These are phyloP conservation scores for Rubia peregrina DNA, from an alignment of 305 asterid genomes.

Conservation along the genomic window DNA sequence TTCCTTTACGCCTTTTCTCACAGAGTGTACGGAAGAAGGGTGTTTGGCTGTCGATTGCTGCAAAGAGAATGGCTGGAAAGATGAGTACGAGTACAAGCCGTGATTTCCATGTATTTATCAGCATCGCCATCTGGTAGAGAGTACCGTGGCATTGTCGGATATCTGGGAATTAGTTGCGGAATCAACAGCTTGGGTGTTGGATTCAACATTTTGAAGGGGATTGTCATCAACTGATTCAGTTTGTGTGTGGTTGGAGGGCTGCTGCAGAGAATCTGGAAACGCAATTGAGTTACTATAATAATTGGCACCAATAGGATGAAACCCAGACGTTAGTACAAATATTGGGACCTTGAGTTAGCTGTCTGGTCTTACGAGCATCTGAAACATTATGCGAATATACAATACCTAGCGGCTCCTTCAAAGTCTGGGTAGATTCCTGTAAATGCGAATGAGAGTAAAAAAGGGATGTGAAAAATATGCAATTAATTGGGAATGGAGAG, in stretches of 20 bases:
- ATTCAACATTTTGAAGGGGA: constrained; percentile 27
- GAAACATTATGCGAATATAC: constrained; percentile 37
- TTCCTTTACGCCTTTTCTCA: constrained; percentile 33
- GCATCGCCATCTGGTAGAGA: neutral
- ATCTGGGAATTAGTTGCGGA: constrained; percentile 22
- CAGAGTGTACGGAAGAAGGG: constrained; percentile 31
- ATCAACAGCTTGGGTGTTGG: constrained; percentile 16
- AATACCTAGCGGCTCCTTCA: constrained; percentile 59
- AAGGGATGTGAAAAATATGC: constrained; percentile 12
- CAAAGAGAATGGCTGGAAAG: constrained; percentile 2
- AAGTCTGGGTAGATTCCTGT: constrained; percentile 51
- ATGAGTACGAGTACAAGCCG: neutral
- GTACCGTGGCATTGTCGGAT: constrained; percentile 32
- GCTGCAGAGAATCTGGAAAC: constrained; percentile 39
- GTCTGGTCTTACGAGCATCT: constrained; percentile 50
- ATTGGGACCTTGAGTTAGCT: constrained; percentile 58
- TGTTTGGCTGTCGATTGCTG: constrained; percentile 31
- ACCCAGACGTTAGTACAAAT: neutral
- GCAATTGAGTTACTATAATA: constrained; percentile 1
- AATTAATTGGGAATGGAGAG: neutral
- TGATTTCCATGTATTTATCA: no score
- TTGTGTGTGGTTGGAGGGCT: constrained; percentile 19
- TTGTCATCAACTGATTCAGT: constrained; percentile 32
- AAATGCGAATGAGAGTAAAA: constrained; percentile 4
- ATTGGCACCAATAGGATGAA: neutral